A percentile compares a stretch with the other conserved stretches of the same genome.
These are phyloP conservation scores for Lipomyces orientalis DNA, from an alignment of 805 yeast species.

Conservation along the genomic window DNA sequence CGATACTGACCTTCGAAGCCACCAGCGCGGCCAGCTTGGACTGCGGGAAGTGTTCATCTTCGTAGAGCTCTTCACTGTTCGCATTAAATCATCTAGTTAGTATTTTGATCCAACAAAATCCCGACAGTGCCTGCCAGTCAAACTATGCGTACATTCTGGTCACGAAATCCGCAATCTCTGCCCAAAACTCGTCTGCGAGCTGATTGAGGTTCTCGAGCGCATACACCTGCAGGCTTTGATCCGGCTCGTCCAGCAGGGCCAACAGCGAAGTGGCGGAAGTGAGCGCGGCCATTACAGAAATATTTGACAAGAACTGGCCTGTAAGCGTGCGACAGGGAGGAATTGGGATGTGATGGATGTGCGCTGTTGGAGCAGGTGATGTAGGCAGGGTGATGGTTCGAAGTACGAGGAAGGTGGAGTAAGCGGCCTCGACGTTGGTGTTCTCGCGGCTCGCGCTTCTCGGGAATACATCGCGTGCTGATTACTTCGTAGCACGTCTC, in stretches of 20 bases:
- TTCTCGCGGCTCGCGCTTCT: background rate
- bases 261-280: constrained; percentile 91
- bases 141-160: constrained; percentile 59
- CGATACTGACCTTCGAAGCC: constrained; percentile 71
- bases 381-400: constrained; percentile 13
- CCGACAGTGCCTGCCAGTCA: too few species aligned
- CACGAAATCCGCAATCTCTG: constrained; percentile 91
- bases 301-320: background rate
- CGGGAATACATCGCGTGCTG: background rate
- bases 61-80: constrained; percentile 78
- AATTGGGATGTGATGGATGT: background rate
- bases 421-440: background rate
- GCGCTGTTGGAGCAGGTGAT: constrained; percentile 7
- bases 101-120: background rate
- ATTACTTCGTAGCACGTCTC: background rate
- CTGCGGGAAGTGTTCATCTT: constrained; percentile 77
- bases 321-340: background rate
- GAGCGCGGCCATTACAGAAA: constrained; percentile 42
- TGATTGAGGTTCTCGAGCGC: constrained; percentile 82
- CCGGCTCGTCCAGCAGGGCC: constrained; percentile 86
- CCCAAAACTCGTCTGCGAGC: constrained; percentile 92
- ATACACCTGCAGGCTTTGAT: constrained; percentile 73
- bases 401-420: constrained; percentile 15
- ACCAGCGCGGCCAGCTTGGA: constrained; percentile 87
- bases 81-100: background rate